Percentiles rank a stretch among this genome's conserved stretches.
Evolutionary conservation across 2,329 filamentous ascomycete genomes (phyloP).

Genomic region (Lanzia echinophila): DNA sequence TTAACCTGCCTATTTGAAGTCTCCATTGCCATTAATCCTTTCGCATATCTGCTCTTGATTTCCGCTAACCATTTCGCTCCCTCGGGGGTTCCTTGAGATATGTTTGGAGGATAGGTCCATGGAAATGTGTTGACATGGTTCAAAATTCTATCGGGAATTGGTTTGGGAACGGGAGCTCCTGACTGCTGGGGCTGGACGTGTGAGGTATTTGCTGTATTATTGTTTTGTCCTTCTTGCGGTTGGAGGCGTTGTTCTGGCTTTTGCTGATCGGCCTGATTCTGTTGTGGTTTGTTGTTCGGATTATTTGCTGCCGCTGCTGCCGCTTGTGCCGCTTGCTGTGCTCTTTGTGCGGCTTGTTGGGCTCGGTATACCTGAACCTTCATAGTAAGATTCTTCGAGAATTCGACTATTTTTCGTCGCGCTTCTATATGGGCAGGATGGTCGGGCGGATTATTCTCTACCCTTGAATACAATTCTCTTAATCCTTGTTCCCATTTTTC

Average conservation of each 20-base stretch:
- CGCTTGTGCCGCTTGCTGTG: constrained; percentile 11
- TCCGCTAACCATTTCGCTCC: constrained; percentile 43
- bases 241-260: neutral
- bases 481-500: constrained; percentile 53
- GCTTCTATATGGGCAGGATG: constrained; percentile 45
- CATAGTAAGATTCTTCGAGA: constrained; percentile 48
- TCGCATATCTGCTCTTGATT: constrained; percentile 40
- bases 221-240: constrained; percentile 5
- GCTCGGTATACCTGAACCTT: neutral
- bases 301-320: neutral
- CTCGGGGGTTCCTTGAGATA: constrained; percentile 38
- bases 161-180: neutral
- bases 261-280: constrained; percentile 10
- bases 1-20: constrained; percentile 36
- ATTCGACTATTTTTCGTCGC: constrained; percentile 52
- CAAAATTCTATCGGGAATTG: constrained; percentile 31
- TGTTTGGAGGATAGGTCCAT: constrained; percentile 39
- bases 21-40: constrained; percentile 46
- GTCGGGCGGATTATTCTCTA: constrained; percentile 43
- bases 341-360: constrained; percentile 10
- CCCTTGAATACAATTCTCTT: constrained; percentile 42
- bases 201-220: constrained; percentile 7
- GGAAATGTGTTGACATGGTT: constrained; percentile 43
- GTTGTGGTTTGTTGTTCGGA: constrained; percentile 8
- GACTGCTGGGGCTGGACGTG: constrained; percentile 16